A percentile compares a stretch with the other conserved stretches of the same genome.
phyloP scores from a whole-genome alignment of 2,329 filamentous ascomycete genomes.

The Colletotrichum eremochloae region DNA sequence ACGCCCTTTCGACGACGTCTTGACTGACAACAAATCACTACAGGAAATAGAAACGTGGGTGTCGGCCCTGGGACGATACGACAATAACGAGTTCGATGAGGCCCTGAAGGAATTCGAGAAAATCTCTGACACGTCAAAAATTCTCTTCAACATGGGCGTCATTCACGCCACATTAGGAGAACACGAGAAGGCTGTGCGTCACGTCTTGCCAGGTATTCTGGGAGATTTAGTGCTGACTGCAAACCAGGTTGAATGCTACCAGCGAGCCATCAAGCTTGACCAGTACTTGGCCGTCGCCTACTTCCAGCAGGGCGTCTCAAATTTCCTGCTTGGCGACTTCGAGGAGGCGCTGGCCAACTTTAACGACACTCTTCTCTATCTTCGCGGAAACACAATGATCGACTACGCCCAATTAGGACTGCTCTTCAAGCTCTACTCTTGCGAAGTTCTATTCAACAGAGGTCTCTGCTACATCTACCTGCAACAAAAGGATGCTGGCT shows the following conservation, averaged over 20 bases:
- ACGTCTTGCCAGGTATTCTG: slow-evolving; percentile 6
- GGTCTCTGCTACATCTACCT: slow-evolving; percentile 98
- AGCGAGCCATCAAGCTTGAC: slow-evolving; percentile 89
- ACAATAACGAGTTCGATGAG: slow-evolving; percentile 97
- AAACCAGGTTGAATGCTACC: slow-evolving; percentile 89
- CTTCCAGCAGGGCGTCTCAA: slow-evolving; percentile 98
- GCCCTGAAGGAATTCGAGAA: slow-evolving; percentile 85
- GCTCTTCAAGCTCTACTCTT: slow-evolving; percentile 96
- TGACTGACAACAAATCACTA: slow-evolving; percentile 14
- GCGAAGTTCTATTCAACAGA: slow-evolving; percentile 97
- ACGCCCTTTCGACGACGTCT: not conserved
- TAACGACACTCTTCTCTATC: slow-evolving; percentile 95
- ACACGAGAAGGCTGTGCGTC: slow-evolving; percentile 91
- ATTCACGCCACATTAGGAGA: slow-evolving; percentile 97
- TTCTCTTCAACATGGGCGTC: slow-evolving; percentile 97
- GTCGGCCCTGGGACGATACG: slow-evolving; percentile 88
- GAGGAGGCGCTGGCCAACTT: slow-evolving; percentile 98
- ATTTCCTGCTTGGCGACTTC: slow-evolving; percentile 96
- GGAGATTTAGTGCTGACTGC: slow-evolving; percentile 39
- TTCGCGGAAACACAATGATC: slow-evolving; percentile 96
- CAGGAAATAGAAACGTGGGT: slow-evolving; percentile 99
- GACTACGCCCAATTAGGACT: slow-evolving; percentile 97
- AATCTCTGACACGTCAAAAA: slow-evolving; percentile 97
- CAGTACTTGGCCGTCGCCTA: slow-evolving; percentile 98
- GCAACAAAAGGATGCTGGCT: slow-evolving; percentile 88